Evolutionary conservation across 768 basidiomycete genomes (phyloP).

Genomic region (Pulveroboletus frians): DNA sequence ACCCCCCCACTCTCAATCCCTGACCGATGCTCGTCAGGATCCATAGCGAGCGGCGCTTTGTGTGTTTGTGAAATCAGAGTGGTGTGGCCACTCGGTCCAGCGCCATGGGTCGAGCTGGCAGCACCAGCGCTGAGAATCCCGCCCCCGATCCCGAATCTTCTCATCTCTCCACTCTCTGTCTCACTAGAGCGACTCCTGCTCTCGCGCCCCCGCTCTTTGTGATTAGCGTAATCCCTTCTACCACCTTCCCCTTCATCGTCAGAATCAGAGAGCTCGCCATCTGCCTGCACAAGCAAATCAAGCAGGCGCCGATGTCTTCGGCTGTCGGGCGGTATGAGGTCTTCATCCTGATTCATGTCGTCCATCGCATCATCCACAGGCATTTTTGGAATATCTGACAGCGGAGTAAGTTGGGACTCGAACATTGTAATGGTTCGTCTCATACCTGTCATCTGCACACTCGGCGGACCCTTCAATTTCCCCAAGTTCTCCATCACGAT

Average conservation of each 20-base stretch:
- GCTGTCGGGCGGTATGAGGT: slow-evolving; percentile 69
- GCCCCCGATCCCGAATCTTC: slow-evolving; percentile 60
- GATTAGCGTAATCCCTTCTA: slow-evolving; percentile 60
- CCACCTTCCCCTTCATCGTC: slow-evolving; percentile 96
- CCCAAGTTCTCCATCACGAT: slow-evolving; percentile 91
- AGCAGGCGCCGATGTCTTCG: slow-evolving; percentile 72
- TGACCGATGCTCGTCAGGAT: slow-evolving; percentile 28
- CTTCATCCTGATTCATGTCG: slow-evolving; percentile 77
- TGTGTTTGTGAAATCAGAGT: slow-evolving; percentile 35
- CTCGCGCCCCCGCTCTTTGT: slow-evolving; percentile 46
- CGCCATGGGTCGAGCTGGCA: slow-evolving; percentile 56
- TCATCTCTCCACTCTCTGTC: slow-evolving; percentile 39
- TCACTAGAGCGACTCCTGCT: slow-evolving; percentile 40
- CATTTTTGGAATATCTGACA: slow-evolving; percentile 72
- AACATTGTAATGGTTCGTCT: neutral
- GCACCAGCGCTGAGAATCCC: slow-evolving; percentile 66
- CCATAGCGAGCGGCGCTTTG: slow-evolving; percentile 29
- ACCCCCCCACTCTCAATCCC: slow-evolving; percentile 16
- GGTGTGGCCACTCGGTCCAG: slow-evolving; percentile 68
- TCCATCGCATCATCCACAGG: slow-evolving; percentile 84
- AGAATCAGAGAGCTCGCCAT: slow-evolving; percentile 91
- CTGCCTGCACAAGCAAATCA: slow-evolving; percentile 76
- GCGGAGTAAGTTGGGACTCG: neutral
- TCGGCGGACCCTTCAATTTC: slow-evolving; percentile 81
- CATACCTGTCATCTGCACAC: slow-evolving; percentile 86